phyloP scores from a whole-genome alignment of 1,284 basidiomycete species.

The Quambalaria eucalypti region DNA sequence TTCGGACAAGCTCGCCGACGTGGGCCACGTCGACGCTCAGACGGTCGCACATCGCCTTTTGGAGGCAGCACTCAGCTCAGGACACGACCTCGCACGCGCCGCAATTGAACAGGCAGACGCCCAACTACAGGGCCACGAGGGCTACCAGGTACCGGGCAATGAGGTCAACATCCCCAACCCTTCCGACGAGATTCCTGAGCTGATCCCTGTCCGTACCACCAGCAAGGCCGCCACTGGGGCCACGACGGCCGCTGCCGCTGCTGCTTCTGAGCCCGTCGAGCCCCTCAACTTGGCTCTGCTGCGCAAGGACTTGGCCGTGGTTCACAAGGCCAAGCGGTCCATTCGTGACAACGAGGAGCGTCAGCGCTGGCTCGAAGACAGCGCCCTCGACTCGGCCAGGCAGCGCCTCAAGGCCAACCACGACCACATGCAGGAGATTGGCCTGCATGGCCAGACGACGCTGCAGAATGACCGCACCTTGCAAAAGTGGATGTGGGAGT shows the following conservation, averaged over 20 bases:
- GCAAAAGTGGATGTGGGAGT: slow-evolving; percentile 46
- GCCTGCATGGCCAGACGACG: slow-evolving; percentile 21
- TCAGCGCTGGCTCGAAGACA: slow-evolving; percentile 43
- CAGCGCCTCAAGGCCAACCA: slow-evolving; percentile 33
- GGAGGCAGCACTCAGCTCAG: neutral
- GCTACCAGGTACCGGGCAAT: neutral
- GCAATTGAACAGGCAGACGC: neutral
- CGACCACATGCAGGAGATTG: slow-evolving; percentile 32
- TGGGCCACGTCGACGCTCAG: neutral
- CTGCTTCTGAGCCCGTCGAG: slow-evolving; percentile 11
- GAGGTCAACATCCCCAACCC: neutral
- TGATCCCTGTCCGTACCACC: neutral
- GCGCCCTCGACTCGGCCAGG: slow-evolving; percentile 38
- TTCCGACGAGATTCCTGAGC: neutral
- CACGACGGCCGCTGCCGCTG: too few species aligned
- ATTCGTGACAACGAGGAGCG: slow-evolving; percentile 36
- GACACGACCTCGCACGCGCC: neutral
- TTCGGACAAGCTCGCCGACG: neutral
- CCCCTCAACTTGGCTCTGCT: slow-evolving; percentile 37
- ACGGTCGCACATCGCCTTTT: neutral
- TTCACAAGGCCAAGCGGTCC: slow-evolving; percentile 26
- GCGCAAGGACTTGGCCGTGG: slow-evolving; percentile 34
- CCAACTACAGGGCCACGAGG: neutral
- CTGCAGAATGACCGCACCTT: slow-evolving; percentile 26
- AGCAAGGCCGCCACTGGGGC: too few species aligned